Evolutionary conservation across 2,329 filamentous ascomycete genomes (phyloP), one percentile per base, ranked within the genome.

Genomic region (Fusarium staphyleae): DNA sequence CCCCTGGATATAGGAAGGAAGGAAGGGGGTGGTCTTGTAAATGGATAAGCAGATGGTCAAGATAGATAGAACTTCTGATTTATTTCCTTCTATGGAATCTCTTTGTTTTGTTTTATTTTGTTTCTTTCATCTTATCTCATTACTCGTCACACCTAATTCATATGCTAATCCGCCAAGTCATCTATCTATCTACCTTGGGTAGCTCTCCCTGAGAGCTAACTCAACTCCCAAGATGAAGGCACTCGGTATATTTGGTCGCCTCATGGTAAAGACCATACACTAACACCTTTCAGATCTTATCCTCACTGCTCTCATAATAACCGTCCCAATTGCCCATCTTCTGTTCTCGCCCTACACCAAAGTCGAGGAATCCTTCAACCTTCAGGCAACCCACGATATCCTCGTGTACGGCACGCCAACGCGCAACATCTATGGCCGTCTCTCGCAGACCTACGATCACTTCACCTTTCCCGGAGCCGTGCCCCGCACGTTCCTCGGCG

Each of bases 321-420:
- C 87, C 42, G 78, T 92, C 52, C 88, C 90, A 1, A 72, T 79
- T 3, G 48, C 89, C 48, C 90, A 96, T 73, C 84, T 96, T 48
- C 69, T 86, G 56, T 71, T 86, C 18, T 86, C 93, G 10, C 95
- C 95, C 1, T 93, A 96, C 77, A 97, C 93, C 51, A 99, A 99
- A 74, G 95, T 99, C 54, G 95, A 99, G 74, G 95, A 99, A 75
- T 98, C 93, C 0, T 98, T 99, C 83, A 96, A 96, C 72, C 86
- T 98, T 52, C 95, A 99, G 73, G 95, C 95, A 5, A 84, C 87
- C 3, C 95, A 98, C 74, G 95, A 99, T 72, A 88, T 99, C 29
- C 74, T 96, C 54, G 82, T 84, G 30, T 91, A 95, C 71, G 92
- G 92, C 18, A 85, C 90, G 1, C 90, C 91, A 0, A 81, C 78